Evolutionary conservation across 768 basidiomycete species (phyloP), one percentile per base, ranked within the genome.

Genomic region (Lactifluus piperatus): DNA sequence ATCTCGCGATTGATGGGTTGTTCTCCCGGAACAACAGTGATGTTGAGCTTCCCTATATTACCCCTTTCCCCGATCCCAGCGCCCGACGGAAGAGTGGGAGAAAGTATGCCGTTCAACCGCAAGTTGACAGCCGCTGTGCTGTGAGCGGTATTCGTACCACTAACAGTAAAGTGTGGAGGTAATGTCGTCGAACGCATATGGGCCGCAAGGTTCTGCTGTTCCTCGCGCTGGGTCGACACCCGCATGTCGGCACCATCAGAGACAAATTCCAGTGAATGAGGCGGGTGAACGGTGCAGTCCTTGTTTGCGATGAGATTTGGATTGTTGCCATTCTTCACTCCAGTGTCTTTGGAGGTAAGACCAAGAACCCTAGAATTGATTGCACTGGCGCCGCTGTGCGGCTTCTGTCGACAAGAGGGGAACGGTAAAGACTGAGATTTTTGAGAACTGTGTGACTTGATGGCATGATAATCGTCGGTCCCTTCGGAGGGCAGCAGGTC

Each of bases 181-280:
- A 65, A 45, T 7, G 64, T 65, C 9, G 64, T 63, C 13, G 64
- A 65, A 32, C 64, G 64, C 54, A 64, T 63, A 32, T 65, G 64
- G 22, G 39, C 54, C 6, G 60, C 62, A 13, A 56, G 54, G 26
- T 63, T 63, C 43, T 51, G 48, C 36, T 64, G 64, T 10, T 62
- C 64, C n/a, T 63, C 48, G 49, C 26, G 55, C 45, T 59, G 57
- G 18, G 18, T 34, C 18, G 44, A 39, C 14, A 36, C 49, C 22
- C 56, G 60, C 11, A 30, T 46, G 7, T 62, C 50, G 16, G 59
- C 49, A 34, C 47, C 22, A 36, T 62, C 48, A 52, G 53, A 47
- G 13, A 59, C 47, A 6, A 56, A 45, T 34, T 64, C 57, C 14
- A 56, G 34, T 30, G 63, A 51, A 36, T 54, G 53, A 34, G 57